These are phyloP conservation scores for Arthrocladium fulminans DNA, from an alignment of 2,329 filamentous ascomycete species.

Conservation along the genomic window DNA sequence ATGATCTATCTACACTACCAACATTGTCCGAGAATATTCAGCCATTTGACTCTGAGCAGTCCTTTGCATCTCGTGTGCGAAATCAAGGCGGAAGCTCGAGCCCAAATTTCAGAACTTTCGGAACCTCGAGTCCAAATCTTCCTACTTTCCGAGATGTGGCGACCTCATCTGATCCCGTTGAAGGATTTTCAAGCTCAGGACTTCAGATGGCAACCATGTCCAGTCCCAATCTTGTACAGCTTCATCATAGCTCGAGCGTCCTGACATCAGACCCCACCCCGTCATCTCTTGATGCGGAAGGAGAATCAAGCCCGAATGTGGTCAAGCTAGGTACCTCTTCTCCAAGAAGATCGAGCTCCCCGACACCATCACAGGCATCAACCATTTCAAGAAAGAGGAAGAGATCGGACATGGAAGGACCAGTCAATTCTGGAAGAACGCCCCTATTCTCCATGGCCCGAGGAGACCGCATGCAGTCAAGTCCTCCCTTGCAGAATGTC, in stretches of 20 bases:
- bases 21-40: slow-evolving; percentile 11
- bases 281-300: neutral
- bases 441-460: slow-evolving; percentile 8
- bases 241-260: slow-evolving; percentile 31
- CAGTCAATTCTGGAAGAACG: slow-evolving; percentile 12
- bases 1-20: slow-evolving; percentile 20
- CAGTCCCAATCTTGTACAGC: slow-evolving; percentile 32
- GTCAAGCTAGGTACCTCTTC: slow-evolving; percentile 33
- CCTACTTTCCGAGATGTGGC: slow-evolving; percentile 10
- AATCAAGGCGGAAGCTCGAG: slow-evolving; percentile 14
- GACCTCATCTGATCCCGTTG: slow-evolving; percentile 28
- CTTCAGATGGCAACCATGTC: slow-evolving; percentile 25
- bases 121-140: slow-evolving; percentile 11
- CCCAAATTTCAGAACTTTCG: slow-evolving; percentile 15
- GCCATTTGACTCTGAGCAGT: slow-evolving; percentile 15
- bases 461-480: slow-evolving; percentile 26
- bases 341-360: slow-evolving; percentile 27
- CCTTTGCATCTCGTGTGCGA: slow-evolving; percentile 16
- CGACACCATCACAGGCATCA: slow-evolving; percentile 32
- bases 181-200: slow-evolving; percentile 24
- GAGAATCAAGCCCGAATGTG: slow-evolving; percentile 32
- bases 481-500: slow-evolving; percentile 29
- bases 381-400: slow-evolving; percentile 26
- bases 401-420: slow-evolving; percentile 12
- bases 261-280: neutral